phyloP scores from a whole-genome alignment of 495 filamentous ascomycete genomes.

The Astrothelium subdiscretum region DNA sequence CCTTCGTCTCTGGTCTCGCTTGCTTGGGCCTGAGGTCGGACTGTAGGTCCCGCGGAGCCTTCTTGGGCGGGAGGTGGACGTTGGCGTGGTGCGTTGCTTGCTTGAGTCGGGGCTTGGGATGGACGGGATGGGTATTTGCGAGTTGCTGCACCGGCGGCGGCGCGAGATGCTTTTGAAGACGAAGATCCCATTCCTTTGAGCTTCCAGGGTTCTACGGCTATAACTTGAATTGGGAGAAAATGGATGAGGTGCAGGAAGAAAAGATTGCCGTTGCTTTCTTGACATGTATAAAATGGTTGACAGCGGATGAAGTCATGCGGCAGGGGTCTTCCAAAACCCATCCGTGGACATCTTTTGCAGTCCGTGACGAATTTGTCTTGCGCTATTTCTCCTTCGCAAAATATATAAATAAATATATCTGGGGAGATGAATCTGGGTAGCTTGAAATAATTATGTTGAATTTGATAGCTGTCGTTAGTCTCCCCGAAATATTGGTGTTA shows the following conservation, averaged over 20 bases:
- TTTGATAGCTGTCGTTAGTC: too few species aligned
- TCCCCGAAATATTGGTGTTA: too few species aligned
- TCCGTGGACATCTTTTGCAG: too few species aligned
- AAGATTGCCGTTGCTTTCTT: not conserved
- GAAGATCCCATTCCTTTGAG: slow-evolving; percentile 45
- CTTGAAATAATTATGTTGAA: too few species aligned
- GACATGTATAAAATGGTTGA: not conserved
- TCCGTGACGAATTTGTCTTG: too few species aligned
- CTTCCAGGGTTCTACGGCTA: not conserved
- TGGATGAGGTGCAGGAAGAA: not conserved
- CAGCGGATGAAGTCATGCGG: not conserved
- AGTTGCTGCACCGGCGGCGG: slow-evolving; percentile 37
- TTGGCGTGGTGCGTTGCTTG: slow-evolving; percentile 18
- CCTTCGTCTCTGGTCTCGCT: slow-evolving; percentile 24
- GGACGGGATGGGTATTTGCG: slow-evolving; percentile 46
- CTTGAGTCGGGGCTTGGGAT: slow-evolving; percentile 21
- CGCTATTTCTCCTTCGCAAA: too few species aligned
- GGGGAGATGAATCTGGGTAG: too few species aligned
- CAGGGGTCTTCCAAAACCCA: not conserved
- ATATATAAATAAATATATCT: too few species aligned
- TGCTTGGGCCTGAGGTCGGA: slow-evolving; percentile 23
- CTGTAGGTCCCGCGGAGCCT: slow-evolving; percentile 24
- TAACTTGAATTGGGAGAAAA: not conserved
- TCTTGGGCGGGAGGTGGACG: slow-evolving; percentile 15
- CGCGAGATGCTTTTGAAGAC: slow-evolving; percentile 48